Evolutionary conservation across 2,329 filamentous ascomycete genomes (phyloP).

Genomic region (Ambrosiella cleistominuta): DNA sequence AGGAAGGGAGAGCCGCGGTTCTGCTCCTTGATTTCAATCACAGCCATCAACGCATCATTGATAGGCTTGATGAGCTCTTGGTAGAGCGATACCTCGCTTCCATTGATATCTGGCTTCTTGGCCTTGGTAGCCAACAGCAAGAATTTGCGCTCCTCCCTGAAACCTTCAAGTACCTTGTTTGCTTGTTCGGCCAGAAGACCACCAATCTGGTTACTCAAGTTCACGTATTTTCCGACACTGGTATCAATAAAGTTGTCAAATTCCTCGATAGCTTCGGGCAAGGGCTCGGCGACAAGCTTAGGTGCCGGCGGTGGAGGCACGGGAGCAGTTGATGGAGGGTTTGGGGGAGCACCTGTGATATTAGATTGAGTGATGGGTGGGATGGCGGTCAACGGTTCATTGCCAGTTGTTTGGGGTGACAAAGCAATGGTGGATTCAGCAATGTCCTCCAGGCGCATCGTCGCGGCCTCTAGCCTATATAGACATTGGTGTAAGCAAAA

Average conservation of each 20-base stretch:
- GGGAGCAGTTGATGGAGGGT: constrained; percentile 15
- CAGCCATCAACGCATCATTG: constrained; percentile 62
- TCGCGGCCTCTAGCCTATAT: constrained; percentile 83
- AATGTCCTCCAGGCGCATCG: constrained; percentile 89
- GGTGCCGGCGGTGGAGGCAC: constrained; percentile 17
- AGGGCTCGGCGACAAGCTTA: constrained; percentile 30
- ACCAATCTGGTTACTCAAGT: constrained; percentile 61
- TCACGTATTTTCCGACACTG: constrained; percentile 61
- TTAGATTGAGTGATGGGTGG: neutral
- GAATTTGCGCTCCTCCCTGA: constrained; percentile 73
- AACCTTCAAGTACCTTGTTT: constrained; percentile 41
- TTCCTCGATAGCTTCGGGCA: constrained; percentile 67
- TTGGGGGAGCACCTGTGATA: neutral
- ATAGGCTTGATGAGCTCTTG: constrained; percentile 73
- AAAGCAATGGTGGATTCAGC: constrained; percentile 55
- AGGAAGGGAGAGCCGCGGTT: constrained; percentile 61
- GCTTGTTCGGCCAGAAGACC: constrained; percentile 64
- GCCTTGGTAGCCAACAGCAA: constrained; percentile 76
- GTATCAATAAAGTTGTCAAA: constrained; percentile 65
- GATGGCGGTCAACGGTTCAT: constrained; percentile 16
- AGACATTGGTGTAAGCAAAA: no score
- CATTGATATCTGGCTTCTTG: constrained; percentile 64
- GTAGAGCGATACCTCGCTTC: constrained; percentile 43
- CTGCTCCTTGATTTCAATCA: constrained; percentile 63
- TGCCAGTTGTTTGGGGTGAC: constrained; percentile 29